Evolutionary conservation across 2,329 filamentous ascomycete species (phyloP), one percentile per base, ranked within the genome.

Genomic region (Alternaria novae-zelandiae): DNA sequence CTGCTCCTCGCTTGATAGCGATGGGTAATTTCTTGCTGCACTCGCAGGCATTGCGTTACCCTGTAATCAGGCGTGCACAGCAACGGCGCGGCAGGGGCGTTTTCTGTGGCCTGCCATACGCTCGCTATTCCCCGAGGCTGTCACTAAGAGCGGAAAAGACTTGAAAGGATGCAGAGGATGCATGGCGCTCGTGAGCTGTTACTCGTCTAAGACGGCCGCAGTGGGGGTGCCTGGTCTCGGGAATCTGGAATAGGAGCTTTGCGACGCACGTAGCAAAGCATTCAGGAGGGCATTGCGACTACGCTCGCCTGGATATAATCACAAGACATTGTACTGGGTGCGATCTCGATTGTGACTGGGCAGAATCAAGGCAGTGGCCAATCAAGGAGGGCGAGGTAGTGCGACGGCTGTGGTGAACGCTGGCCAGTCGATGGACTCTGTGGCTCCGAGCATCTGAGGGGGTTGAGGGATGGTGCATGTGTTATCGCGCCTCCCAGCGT

Each of bases 51-150:
- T 41, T 41, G 56, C 44, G 51, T n/a, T 45, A 43, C 59, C 20
- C 53, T 51, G 53, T 23, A 49, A 54, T 63, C 43, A 59, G 23
- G 60, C 32, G 20, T 44, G 53, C 47, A 51, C 26, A 45, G 28
- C 41, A 63, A 60, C 44, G 57, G 61, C 36, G 45, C 50, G 57
- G 51, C 54, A 64, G 26, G 54, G 62, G 62, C 58, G 41, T 57
- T 32, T 20, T 15, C n/a, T 10, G 10, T 25, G 41, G 7, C n/a
- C 10, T 61, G 20, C 32, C 32, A 53, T 60, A 55, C n/a, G 61
- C 46, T 51, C 46, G 57, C 45, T 41, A 51, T 60, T 21, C 10
- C 13, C 57, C 21, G 55, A 59, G 45, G 49, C 23, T 63, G 44
- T 32, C 28, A 41, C 23, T 50, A 63, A 28, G 25, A 47, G 21